Conservation (phyloP, 768 basidiomycete species). For the Phylloporus sp. region DNA sequence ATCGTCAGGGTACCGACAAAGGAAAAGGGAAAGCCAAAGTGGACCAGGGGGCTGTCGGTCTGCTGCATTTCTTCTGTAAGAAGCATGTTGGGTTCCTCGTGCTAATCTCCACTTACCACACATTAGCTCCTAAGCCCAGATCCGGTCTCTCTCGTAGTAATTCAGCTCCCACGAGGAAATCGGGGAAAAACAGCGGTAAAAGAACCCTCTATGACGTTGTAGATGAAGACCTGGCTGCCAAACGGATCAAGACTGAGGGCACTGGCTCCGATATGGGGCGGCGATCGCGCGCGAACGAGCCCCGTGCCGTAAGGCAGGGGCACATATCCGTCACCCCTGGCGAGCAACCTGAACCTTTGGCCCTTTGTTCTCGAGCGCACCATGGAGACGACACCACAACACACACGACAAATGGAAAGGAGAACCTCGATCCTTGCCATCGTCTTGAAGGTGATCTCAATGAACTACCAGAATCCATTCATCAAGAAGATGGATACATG, state of each 20-base stretch:
- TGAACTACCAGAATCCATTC: slow-evolving; percentile 39
- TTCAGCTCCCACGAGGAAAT: slow-evolving; percentile 27
- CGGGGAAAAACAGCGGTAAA: slow-evolving; percentile 69
- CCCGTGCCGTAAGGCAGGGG: slow-evolving; percentile 14
- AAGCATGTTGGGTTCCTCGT: slow-evolving; percentile 29
- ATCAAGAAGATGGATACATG: slow-evolving; percentile 79
- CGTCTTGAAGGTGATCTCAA: slow-evolving; percentile 40
- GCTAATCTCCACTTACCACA: slow-evolving; percentile 34
- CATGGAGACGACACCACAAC: slow-evolving; percentile 44
- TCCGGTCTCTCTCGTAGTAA: slow-evolving; percentile 23
- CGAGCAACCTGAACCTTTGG: slow-evolving; percentile 30
- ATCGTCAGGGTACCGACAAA: slow-evolving; percentile 31
- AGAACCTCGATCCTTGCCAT: slow-evolving; percentile 35
- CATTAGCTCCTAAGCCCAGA: slow-evolving; percentile 24
- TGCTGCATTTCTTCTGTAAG: slow-evolving; percentile 65
- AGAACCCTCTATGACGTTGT: slow-evolving; percentile 66
- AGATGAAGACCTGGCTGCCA: slow-evolving; percentile 55
- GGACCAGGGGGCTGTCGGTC: slow-evolving; percentile 29
- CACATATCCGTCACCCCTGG: slow-evolving; percentile 4
- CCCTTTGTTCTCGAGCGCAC: slow-evolving; percentile 12
- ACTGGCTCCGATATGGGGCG: slow-evolving; percentile 26
- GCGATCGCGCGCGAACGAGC: slow-evolving; percentile 16
- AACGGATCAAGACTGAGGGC: slow-evolving; percentile 39
- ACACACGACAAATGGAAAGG: slow-evolving; percentile 33
- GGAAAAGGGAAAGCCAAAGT: slow-evolving; percentile 44